Conservation (phyloP, 768 basidiomycete species). For the Crucibulum laeve region DNA sequence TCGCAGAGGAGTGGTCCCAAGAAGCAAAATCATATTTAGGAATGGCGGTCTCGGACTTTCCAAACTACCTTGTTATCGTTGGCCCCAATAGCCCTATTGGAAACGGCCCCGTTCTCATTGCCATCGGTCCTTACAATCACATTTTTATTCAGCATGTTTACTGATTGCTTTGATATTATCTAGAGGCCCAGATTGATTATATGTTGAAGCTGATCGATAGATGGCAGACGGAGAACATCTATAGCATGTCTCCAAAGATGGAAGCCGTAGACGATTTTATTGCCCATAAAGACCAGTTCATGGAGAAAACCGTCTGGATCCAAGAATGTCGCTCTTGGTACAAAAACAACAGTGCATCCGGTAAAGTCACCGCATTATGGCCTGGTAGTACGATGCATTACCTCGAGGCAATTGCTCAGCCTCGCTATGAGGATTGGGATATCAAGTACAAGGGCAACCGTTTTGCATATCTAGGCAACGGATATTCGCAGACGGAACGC, state of each 20-base stretch:
- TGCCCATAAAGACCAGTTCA: slow-evolving; percentile 24
- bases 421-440: slow-evolving; percentile 31
- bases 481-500: slow-evolving; percentile 26
- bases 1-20: slow-evolving; percentile 26
- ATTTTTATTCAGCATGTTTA: not conserved
- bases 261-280: slow-evolving; percentile 30
- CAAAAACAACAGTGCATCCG: slow-evolving; percentile 19
- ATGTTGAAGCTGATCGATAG: slow-evolving; percentile 27
- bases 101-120: slow-evolving; percentile 26
- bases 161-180: not conserved
- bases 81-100: slow-evolving; percentile 31
- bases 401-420: slow-evolving; percentile 24
- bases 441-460: slow-evolving; percentile 27
- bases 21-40: slow-evolving; percentile 26
- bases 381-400: slow-evolving; percentile 32
- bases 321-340: slow-evolving; percentile 29
- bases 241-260: slow-evolving; percentile 26
- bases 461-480: slow-evolving; percentile 30
- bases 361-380: slow-evolving; percentile 28
- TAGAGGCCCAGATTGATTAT: slow-evolving; percentile 29
- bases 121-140: slow-evolving; percentile 14
- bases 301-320: slow-evolving; percentile 28
- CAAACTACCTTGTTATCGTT: slow-evolving; percentile 26
- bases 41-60: slow-evolving; percentile 24
- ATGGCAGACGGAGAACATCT: slow-evolving; percentile 31